Conservation (phyloP, 257 asterid genomes). For the Prunella vulgaris region DNA sequence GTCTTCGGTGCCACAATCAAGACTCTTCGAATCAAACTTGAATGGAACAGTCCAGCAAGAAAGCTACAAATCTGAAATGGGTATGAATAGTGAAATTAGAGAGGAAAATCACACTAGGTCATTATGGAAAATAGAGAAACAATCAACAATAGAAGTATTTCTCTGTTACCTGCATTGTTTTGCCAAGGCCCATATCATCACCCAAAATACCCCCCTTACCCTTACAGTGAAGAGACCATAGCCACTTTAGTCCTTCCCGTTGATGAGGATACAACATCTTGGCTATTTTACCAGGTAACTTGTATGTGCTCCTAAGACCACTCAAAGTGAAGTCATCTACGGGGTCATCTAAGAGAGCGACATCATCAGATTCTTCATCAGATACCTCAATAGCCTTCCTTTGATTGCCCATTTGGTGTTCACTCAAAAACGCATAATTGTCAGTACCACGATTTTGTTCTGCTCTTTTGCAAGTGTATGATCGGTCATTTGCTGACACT, state of each 20-base stretch:
- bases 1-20: conserved; percentile 93
- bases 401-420: conserved; percentile 23
- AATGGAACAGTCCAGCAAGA: conserved; percentile 72
- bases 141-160: neutral
- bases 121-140: neutral
- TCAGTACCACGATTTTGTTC: conserved; percentile 29
- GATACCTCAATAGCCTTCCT: conserved; percentile 37
- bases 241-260: conserved; percentile 92
- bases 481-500: conserved; percentile 21
- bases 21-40: conserved; percentile 65
- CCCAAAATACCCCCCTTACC: conserved; percentile 93
- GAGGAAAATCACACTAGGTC: conserved; percentile 3
- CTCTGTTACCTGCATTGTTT: conserved; percentile 89
- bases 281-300: conserved; percentile 59
- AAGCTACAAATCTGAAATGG: conserved; percentile 72
- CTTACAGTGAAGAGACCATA: conserved; percentile 90
- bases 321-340: conserved; percentile 50
- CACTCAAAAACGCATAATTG: conserved; percentile 38
- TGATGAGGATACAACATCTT: conserved; percentile 88
- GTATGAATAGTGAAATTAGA: neutral
- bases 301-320: conserved; percentile 45
- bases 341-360: conserved; percentile 27
- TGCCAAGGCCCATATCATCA: conserved; percentile 97
- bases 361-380: conserved; percentile 40
- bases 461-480: conserved; percentile 29